Evolutionary conservation across 2,329 filamentous ascomycete genomes (phyloP).

Genomic region (Epichloe amarillans): DNA sequence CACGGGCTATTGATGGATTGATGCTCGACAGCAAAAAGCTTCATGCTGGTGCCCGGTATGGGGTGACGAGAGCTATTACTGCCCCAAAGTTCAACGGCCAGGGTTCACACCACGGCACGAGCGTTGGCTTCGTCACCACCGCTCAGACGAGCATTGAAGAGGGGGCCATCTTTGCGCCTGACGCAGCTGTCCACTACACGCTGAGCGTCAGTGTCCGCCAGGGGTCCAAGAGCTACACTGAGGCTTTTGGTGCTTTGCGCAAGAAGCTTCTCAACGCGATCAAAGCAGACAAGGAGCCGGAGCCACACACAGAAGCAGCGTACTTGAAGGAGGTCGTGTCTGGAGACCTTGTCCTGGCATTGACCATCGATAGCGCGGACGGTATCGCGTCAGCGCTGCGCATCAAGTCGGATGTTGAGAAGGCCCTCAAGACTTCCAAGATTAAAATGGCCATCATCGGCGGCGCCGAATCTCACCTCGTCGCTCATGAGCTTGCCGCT

Average conservation of each 20-base stretch:
- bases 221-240: conserved; percentile 38
- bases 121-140: conserved; percentile 43
- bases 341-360: conserved; percentile 39
- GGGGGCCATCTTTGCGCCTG: conserved; percentile 38
- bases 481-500: conserved; percentile 43
- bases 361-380: conserved; percentile 50
- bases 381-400: conserved; percentile 45
- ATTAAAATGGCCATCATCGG: conserved; percentile 46
- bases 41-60: conserved; percentile 36
- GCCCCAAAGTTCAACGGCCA: conserved; percentile 33
- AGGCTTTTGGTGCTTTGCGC: conserved; percentile 37
- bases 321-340: conserved; percentile 41
- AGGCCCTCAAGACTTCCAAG: conserved; percentile 17
- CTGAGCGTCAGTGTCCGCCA: conserved; percentile 25
- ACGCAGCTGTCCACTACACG: conserved; percentile 46
- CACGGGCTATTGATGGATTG: conserved; percentile 44
- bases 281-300: conserved; percentile 16
- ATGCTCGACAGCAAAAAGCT: conserved; percentile 43
- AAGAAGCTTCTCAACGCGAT: conserved; percentile 40
- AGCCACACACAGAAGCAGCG: conserved; percentile 33
- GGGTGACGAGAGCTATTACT: conserved; percentile 45
- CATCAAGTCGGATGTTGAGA: conserved; percentile 44
- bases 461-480: conserved; percentile 47
- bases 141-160: conserved; percentile 31
- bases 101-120: conserved; percentile 39